These are phyloP conservation scores for Pyrus betulifolia DNA, from an alignment of 306 rosid species.

Conservation along the genomic window DNA sequence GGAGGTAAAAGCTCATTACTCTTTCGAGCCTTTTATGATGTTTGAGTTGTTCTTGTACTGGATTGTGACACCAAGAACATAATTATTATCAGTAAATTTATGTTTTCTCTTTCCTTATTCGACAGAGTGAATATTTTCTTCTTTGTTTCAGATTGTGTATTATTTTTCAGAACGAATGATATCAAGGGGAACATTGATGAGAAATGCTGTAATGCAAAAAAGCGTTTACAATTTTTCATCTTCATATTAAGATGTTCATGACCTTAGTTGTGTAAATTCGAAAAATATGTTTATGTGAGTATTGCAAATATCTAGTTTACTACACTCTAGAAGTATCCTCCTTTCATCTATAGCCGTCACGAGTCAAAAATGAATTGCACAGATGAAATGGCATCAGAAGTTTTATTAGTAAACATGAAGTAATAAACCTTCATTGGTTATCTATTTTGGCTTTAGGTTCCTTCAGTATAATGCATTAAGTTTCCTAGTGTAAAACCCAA, in stretches of 20 bases:
- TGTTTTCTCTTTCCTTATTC: constrained; percentile 3
- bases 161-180: constrained; percentile 74
- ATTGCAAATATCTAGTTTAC: not conserved
- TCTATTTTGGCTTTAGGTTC: no score
- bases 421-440: not conserved
- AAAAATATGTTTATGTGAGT: constrained; percentile 1
- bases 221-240: not conserved
- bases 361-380: not conserved
- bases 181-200: constrained; percentile 52
- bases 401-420: not conserved
- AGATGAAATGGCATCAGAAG: not conserved
- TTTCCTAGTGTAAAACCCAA: no score
- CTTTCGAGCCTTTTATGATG: not conserved
- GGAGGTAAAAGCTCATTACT: constrained; percentile 36
- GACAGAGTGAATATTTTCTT: constrained; percentile 17
- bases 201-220: constrained; percentile 77
- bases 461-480: no score
- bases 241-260: not conserved
- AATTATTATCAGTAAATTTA: not conserved
- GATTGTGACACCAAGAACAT: not conserved
- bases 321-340: not conserved
- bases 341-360: not conserved
- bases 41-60: not conserved
- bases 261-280: constrained; percentile 11
- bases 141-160: constrained; percentile 55